Evolutionary conservation across 306 rosid species (phyloP).

Genomic region (Carpinus fangiana): DNA sequence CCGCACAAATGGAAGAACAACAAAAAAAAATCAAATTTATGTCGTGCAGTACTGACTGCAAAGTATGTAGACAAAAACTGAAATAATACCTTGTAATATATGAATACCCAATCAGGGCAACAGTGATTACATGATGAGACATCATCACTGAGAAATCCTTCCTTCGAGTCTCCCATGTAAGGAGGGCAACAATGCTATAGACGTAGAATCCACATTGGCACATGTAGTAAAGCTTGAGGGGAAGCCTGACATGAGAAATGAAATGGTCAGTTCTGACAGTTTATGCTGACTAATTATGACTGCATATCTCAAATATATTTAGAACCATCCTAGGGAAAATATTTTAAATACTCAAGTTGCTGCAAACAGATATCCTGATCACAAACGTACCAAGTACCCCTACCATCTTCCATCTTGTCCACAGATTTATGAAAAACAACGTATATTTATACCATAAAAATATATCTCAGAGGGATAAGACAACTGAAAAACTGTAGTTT

Average conservation of each 20-base stretch:
- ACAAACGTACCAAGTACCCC: background rate
- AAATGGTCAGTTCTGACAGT: conserved; percentile 32
- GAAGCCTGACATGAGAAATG: conserved; percentile 55
- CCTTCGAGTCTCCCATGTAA: conserved; percentile 93
- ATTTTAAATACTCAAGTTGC: background rate
- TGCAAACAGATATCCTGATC: background rate
- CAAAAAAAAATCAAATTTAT: background rate
- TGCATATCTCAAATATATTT: conserved; percentile 19
- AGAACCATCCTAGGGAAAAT: background rate
- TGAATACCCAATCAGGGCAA: conserved; percentile 71
- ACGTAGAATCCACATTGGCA: conserved; percentile 91
- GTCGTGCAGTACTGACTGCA: too few relatives aligned
- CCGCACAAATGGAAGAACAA: background rate
- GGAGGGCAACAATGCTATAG: conserved; percentile 87
- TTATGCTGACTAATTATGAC: conserved; percentile 9
- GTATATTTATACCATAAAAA: background rate
- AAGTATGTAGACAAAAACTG: conserved; percentile 4
- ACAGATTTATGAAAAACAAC: background rate
- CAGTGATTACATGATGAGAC: conserved; percentile 92
- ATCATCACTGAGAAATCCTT: conserved; percentile 96
- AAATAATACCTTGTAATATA: conserved; percentile 68
- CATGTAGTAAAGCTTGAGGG: conserved; percentile 74
- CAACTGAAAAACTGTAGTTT: background rate
- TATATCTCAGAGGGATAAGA: background rate
- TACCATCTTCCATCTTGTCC: background rate